These are phyloP conservation scores for Halophytophthora polymorphica DNA, from an alignment of 352 stramenopile species.

Conservation along the genomic window DNA sequence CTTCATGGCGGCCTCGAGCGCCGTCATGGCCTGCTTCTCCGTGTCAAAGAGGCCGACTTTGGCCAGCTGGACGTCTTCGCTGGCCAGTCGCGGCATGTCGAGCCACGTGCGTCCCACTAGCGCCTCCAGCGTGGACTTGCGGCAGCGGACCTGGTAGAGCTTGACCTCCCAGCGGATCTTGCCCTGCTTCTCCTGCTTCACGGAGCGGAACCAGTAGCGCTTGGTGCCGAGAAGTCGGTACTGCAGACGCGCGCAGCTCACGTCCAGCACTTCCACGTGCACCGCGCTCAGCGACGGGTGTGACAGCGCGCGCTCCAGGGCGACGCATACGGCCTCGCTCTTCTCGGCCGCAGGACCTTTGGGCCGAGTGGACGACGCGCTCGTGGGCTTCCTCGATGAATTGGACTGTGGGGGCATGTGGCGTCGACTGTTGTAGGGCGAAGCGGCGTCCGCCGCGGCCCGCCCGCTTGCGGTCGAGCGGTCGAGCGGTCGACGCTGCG, in stretches of 20 bases:
- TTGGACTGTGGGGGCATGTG: conserved; percentile 14
- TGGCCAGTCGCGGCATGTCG: conserved; percentile 27
- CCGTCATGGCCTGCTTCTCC: conserved; percentile 39
- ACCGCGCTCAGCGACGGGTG: conserved; percentile 7
- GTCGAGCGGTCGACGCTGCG: conserved; percentile 16
- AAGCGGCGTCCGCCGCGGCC: conserved; percentile 3
- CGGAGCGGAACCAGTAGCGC: conserved; percentile 61
- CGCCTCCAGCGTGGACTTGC: conserved; percentile 33
- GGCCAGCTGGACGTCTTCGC: conserved; percentile 44
- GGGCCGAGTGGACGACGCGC: conserved; percentile 5
- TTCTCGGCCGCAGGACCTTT: conserved; percentile 23
- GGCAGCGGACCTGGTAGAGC: conserved; percentile 48
- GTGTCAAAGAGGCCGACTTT: conserved; percentile 59
- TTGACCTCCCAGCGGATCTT: conserved; percentile 59
- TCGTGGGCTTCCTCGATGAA: conserved; percentile 11
- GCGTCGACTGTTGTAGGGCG: conserved; percentile 17
- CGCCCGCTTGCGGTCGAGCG: conserved; percentile 5
- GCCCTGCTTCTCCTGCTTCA: conserved; percentile 65
- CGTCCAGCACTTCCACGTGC: conserved; percentile 31
- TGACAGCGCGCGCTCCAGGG: conserved; percentile 12
- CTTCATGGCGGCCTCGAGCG: conserved; percentile 36
- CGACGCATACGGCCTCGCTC: conserved; percentile 16
- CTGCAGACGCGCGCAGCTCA: conserved; percentile 58
- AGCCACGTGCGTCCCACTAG: conserved; percentile 30
- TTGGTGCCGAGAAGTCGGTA: conserved; percentile 52